phyloP scores from a whole-genome alignment of 108 stramenopile genomes.

The Cyclotella sp. region DNA sequence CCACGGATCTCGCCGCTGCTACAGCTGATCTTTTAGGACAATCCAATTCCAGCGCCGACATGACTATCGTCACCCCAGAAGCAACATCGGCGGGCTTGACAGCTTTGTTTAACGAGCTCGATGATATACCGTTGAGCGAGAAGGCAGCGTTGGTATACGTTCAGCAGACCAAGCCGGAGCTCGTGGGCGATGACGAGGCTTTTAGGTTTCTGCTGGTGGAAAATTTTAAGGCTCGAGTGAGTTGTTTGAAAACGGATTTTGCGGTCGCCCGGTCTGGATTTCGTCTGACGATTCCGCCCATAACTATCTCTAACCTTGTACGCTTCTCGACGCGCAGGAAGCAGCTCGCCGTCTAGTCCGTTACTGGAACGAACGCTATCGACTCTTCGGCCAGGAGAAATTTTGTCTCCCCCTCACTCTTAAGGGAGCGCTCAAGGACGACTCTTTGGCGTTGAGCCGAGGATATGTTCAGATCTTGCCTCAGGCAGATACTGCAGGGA shows the following conservation, averaged over 20 bases:
- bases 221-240: conserved; percentile 32
- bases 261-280: neutral
- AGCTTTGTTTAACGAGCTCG: conserved; percentile 21
- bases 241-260: neutral
- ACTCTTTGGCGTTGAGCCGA: conserved; percentile 29
- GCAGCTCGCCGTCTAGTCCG: conserved; percentile 41
- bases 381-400: conserved; percentile 46
- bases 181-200: conserved; percentile 37
- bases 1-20: neutral
- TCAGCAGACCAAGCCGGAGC: conserved; percentile 26
- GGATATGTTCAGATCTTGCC: conserved; percentile 47
- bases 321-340: conserved; percentile 3
- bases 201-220: conserved; percentile 37
- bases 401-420: conserved; percentile 43
- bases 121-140: conserved; percentile 20
- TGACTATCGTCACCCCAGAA: neutral
- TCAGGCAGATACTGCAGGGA: conserved; percentile 42
- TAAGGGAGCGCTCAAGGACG: conserved; percentile 47
- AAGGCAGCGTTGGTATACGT: conserved; percentile 29
- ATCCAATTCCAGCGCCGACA: neutral
- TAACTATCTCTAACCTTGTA: neutral
- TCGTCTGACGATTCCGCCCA: neutral
- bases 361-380: conserved; percentile 46
- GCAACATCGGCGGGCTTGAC: neutral
- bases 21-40: neutral